Base-by-base conservation (phyloP, 2,329 filamentous ascomycete species). In the Colletotrichum viniferum region DNA sequence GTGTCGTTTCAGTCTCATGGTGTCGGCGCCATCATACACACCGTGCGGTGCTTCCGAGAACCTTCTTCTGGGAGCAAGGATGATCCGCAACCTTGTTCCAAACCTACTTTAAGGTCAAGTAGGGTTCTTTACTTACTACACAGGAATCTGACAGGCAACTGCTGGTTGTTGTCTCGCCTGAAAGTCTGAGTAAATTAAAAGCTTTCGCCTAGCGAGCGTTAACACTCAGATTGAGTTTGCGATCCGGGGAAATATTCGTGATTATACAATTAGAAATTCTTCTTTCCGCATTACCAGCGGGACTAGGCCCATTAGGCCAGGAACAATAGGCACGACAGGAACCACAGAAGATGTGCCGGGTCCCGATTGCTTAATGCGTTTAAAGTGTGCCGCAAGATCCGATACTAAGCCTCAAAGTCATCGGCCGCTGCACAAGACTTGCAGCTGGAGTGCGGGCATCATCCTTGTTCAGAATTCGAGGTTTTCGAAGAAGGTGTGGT, bases 291-390 rank as follows among this genome's bases (percentile, higher is more conserved):
- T 48, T n/a, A 6, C 18, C 4, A 21, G 18, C 10, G 9, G 10
- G 10, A 21, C 1, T 21, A 4, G 2, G 3, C 6, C 18, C 43
- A 9, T 6, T 21, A 7, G n/a, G 0, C 10, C 2, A 21, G 5
- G 13, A 12, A 21, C 43, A 21, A 4, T 38, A 4, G 18, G 1
- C 18, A 6, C 43, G 18, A 0, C 2, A 13, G n/a, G n/a, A 21
- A 52, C 10, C n/a, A 9, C 43, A 52, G n/a, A 52, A 52, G 43
- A 52, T 6, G 12, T 21, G n/a, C 43, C 43, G 18, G 7, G 18
- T 48, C 10, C 18, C 43, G n/a, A n/a, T 21, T 48, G 43, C 18
- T 13, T 48, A 13, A 21, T n/a, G 43, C 43, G 9, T 21, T 43
- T n/a, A n/a, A 43, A 43, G 38, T 43, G 38, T n/a, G 38, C 38